These are phyloP conservation scores for Lichtheimia ramosa DNA, from an alignment of 371 early-diverging fungal genomes.

Conservation along the genomic window DNA sequence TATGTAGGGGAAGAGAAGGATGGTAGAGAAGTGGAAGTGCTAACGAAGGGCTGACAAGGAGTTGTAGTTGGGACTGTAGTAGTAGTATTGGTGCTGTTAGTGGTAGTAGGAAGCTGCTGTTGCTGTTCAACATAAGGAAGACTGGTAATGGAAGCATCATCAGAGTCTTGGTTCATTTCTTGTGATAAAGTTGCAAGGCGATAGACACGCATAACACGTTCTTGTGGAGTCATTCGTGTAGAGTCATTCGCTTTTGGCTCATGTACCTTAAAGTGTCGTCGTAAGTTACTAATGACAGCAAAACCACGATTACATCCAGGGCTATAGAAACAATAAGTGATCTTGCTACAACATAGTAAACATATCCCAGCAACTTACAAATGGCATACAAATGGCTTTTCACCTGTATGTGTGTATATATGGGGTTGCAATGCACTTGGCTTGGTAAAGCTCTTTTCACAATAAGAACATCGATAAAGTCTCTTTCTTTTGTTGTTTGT, in stretches of 20 bases:
- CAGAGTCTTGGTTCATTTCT: background rate
- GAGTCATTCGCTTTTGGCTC: background rate
- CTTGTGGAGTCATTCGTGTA: background rate
- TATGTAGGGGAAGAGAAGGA: too few species aligned
- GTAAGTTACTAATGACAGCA: conserved; percentile 12
- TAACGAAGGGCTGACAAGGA: too few species aligned
- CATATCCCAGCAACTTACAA: conserved; percentile 1
- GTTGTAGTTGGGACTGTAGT: too few species aligned
- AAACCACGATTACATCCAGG: conserved; percentile 5
- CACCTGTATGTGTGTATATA: conserved; percentile 16
- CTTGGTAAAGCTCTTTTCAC: conserved; percentile 12
- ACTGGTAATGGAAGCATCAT: background rate
- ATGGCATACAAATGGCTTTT: conserved; percentile 17
- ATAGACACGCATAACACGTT: conserved; percentile 1
- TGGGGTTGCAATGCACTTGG: conserved; percentile 14
- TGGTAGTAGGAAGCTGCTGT: too few species aligned
- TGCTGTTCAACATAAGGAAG: too few species aligned
- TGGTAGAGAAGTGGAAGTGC: too few species aligned
- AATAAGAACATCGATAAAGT: conserved; percentile 6
- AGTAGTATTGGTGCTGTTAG: too few species aligned
- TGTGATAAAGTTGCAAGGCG: background rate
- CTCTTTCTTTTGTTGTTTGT: background rate
- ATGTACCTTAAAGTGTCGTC: conserved; percentile 15
- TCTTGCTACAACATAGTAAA: too few species aligned
- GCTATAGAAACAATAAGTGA: background rate